These are phyloP conservation scores for Ustanciosporium gigantosporum DNA, from an alignment of 1,284 basidiomycete genomes.

Conservation along the genomic window DNA sequence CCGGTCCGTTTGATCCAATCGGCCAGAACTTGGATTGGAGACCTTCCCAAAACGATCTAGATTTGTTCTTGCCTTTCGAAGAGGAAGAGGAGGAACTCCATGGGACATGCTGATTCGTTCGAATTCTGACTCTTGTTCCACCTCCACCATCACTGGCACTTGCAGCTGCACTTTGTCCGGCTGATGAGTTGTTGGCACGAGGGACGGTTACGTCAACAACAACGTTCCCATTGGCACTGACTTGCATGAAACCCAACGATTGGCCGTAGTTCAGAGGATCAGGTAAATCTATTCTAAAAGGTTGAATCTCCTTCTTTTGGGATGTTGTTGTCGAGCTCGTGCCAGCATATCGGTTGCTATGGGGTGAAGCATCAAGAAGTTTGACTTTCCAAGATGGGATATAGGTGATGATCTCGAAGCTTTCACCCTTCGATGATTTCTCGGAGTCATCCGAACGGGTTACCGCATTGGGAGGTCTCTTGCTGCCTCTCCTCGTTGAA, in stretches of 20 bases:
- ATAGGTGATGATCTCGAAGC: slow-evolving; percentile 22
- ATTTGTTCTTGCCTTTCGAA: background rate
- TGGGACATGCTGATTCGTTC: slow-evolving; percentile 4
- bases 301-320: slow-evolving; percentile 1
- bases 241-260: slow-evolving; percentile 9
- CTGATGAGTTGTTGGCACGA: background rate
- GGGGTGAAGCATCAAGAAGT: too few species aligned
- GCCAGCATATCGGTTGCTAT: too few species aligned
- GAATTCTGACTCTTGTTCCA: slow-evolving; percentile 7
- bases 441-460: background rate
- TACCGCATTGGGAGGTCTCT: background rate
- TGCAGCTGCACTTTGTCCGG: background rate
- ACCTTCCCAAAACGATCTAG: too few species aligned
- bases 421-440: slow-evolving; percentile 1
- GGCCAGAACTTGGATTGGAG: background rate
- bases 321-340: slow-evolving; percentile 1
- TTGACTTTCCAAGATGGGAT: slow-evolving; percentile 23
- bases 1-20: slow-evolving; percentile 15
- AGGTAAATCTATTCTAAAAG: slow-evolving; percentile 20
- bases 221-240: slow-evolving; percentile 11
- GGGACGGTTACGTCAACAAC: slow-evolving; percentile 12
- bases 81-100: slow-evolving; percentile 5
- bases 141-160: too few species aligned
- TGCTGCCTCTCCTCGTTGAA: background rate
- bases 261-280: background rate